These are phyloP conservation scores for Termitomyces bulborhizus DNA, from an alignment of 768 basidiomycete genomes.

Conservation along the genomic window DNA sequence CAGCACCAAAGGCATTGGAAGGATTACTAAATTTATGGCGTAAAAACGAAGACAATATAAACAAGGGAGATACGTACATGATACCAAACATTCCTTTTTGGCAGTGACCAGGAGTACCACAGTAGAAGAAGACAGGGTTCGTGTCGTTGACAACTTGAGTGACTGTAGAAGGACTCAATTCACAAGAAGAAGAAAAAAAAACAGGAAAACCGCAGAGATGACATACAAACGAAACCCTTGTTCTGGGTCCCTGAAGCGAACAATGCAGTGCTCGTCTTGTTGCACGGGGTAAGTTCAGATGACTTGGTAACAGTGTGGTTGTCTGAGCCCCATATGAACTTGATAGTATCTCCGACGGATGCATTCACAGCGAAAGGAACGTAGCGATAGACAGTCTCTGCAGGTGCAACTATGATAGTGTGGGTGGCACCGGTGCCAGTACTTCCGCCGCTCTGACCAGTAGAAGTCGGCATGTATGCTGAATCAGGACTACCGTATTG, in stretches of 20 bases:
- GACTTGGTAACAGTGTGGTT: constrained; percentile 82
- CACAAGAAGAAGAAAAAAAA: background rate
- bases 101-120: constrained; percentile 65
- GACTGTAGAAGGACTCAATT: constrained; percentile 33
- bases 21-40: constrained; percentile 39
- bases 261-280: constrained; percentile 51
- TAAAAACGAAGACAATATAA: background rate
- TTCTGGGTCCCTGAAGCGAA: constrained; percentile 66
- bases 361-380: constrained; percentile 74
- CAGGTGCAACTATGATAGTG: constrained; percentile 75
- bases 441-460: constrained; percentile 24
- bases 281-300: constrained; percentile 62
- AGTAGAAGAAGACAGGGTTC: constrained; percentile 70
- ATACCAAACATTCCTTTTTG: constrained; percentile 84
- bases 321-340: constrained; percentile 74
- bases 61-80: constrained; percentile 33
- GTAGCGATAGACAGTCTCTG: constrained; percentile 68
- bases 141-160: constrained; percentile 69
- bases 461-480: constrained; percentile 28
- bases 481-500: constrained; percentile 39
- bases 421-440: constrained; percentile 53
- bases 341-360: constrained; percentile 69
- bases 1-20: constrained; percentile 37
- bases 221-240: constrained; percentile 57
- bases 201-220: background rate